Percentiles rank a stretch among this genome's conserved stretches.
Evolutionary conservation across 331 rosid species (phyloP).

Genomic region (Quercus tomentella): DNA sequence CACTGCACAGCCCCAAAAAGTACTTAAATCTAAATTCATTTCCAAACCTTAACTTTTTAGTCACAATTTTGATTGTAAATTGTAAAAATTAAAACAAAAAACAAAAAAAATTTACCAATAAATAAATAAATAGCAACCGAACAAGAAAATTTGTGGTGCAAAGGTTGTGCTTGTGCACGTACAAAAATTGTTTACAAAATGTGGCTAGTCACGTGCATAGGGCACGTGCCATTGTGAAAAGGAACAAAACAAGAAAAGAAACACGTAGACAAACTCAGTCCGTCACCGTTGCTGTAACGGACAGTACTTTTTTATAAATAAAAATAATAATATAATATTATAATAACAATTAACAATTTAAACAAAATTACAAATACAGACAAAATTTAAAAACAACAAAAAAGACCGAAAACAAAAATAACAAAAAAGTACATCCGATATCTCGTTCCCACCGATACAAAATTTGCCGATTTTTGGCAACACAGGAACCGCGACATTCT

Average conservation of each 20-base stretch:
- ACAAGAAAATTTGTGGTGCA: no score
- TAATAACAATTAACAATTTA: not conserved
- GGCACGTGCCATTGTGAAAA: not conserved
- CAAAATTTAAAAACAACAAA: not conserved
- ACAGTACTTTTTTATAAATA: not conserved
- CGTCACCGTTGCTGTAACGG: slow-evolving; percentile 21
- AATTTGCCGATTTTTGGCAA: slow-evolving; percentile 43
- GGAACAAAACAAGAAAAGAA: not conserved
- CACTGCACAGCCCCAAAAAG: no score
- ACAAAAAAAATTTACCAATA: no score
- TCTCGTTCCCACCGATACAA: slow-evolving; percentile 41
- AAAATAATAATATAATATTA: not conserved
- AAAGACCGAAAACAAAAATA: not conserved
- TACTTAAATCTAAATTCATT: no score
- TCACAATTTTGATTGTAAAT: no score
- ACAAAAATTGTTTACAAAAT: no score
- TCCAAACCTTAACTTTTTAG: not conserved
- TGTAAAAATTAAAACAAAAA: no score
- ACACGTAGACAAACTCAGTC: slow-evolving; percentile 9
- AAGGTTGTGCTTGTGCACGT: no score
- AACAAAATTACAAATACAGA: not conserved
- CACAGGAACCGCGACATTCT: slow-evolving; percentile 12
- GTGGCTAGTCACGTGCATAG: not conserved
- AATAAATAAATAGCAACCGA: no score
- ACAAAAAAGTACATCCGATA: slow-evolving; percentile 14